Evolutionary conservation across 2,329 filamentous ascomycete species (phyloP).

Genomic region (Aureobasidium melanogenum): DNA sequence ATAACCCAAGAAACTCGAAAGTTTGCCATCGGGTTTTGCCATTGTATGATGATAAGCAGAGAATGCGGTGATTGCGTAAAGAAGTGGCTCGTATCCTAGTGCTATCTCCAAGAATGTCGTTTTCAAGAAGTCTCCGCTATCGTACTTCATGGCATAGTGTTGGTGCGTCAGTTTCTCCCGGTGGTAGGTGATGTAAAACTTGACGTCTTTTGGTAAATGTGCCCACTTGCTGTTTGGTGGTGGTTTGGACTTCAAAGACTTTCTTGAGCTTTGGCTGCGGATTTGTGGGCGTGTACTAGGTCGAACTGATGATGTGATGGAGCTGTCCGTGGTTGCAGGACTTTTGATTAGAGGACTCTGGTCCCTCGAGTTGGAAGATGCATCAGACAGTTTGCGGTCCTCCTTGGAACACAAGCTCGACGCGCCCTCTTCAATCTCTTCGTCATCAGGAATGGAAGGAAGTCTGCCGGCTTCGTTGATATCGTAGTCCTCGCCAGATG

Average conservation of each 20-base stretch:
- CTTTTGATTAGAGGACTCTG: conserved; percentile 4
- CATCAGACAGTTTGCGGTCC: conserved; percentile 28
- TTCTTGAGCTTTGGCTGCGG: conserved; percentile 11
- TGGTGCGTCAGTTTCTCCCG: conserved; percentile 67
- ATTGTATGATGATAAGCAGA: conserved; percentile 78
- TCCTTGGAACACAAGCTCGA: conserved; percentile 19
- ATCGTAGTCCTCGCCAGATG: conserved; percentile 44
- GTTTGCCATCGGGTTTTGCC: conserved; percentile 58
- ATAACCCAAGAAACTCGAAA: conserved; percentile 76
- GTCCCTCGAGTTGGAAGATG: conserved; percentile 22
- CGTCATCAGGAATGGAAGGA: conserved; percentile 36
- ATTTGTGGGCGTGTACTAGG: conserved; percentile 10
- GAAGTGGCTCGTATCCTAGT: conserved; percentile 65
- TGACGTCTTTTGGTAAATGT: conserved; percentile 50
- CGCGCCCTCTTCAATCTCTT: conserved; percentile 35
- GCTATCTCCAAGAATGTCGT: conserved; percentile 63
- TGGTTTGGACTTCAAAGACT: conserved; percentile 9
- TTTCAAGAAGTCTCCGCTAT: conserved; percentile 65
- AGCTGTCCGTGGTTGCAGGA: conserved; percentile 2
- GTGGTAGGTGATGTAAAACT: conserved; percentile 72
- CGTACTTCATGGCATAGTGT: conserved; percentile 71
- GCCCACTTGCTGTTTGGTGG: conserved; percentile 20
- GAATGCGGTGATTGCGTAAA: conserved; percentile 83
- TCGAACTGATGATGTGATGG: neutral
- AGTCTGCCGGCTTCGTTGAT: conserved; percentile 30